Conservation (phyloP, 345 rosid species). For the Syzygium aqueum region DNA sequence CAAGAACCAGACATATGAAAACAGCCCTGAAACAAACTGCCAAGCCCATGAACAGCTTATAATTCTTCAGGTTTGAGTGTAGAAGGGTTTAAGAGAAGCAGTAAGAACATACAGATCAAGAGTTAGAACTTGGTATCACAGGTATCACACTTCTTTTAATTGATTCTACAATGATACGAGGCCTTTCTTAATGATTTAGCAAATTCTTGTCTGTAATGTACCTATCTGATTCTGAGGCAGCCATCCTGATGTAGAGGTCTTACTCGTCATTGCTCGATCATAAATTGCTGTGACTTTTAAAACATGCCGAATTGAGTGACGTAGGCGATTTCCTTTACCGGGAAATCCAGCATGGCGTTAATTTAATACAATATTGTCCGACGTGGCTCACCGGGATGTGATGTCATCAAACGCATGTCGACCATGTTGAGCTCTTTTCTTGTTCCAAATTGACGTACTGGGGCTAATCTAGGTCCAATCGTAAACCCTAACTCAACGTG, state of each 20-base stretch:
- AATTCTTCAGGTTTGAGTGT: neutral
- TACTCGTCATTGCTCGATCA: neutral
- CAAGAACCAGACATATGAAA: neutral
- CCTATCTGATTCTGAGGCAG: neutral
- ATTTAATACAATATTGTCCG: neutral
- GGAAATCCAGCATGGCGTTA: no score
- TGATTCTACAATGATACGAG: neutral
- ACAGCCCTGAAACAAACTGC: neutral
- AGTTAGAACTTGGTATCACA: neutral
- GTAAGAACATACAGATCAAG: neutral
- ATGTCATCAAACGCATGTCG: neutral
- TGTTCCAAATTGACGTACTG: no score
- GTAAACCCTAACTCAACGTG: no score
- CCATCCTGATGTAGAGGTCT: slow-evolving; percentile 2
- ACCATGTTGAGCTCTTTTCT: no score
- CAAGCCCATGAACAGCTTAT: neutral
- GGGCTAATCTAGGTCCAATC: no score
- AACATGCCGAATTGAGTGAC: neutral
- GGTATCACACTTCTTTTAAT: no score
- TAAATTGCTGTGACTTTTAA: neutral
- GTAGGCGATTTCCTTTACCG: no score
- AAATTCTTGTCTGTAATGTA: neutral
- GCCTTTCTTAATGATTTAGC: neutral
- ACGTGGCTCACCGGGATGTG: neutral
- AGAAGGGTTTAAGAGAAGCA: neutral